A percentile compares a stretch with the other conserved stretches of the same genome.
Evolutionary conservation across 106 monocot genomes (phyloP).

Genomic region (Dendrobium catenatum): DNA sequence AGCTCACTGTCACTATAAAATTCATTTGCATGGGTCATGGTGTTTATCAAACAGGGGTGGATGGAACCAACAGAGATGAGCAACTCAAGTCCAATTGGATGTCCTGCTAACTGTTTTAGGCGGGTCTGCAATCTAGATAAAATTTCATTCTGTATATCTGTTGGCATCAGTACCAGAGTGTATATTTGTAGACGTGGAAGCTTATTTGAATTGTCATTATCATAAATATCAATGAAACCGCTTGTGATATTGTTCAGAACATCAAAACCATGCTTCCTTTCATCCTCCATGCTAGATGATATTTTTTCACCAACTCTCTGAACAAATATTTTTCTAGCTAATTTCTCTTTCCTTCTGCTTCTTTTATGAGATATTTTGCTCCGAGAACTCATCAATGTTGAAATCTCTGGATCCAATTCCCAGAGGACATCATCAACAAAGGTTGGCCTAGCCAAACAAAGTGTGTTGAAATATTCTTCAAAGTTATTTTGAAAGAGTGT

Average conservation of each 20-base stretch:
- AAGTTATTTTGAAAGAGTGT: constrained; percentile 83
- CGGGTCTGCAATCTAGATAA: constrained; percentile 35
- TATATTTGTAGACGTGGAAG: constrained; percentile 62
- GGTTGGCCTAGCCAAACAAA: constrained; percentile 58
- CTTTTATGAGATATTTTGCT: constrained; percentile 23
- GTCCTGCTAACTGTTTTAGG: constrained; percentile 17
- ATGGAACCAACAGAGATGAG: constrained; percentile 55
- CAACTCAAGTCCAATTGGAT: constrained; percentile 43
- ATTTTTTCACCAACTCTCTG: constrained; percentile 55
- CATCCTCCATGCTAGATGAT: constrained; percentile 34
- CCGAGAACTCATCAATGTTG: background rate
- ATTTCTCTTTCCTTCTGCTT: constrained; percentile 28
- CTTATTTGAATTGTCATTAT: constrained; percentile 18
- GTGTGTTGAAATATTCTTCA: constrained; percentile 73
- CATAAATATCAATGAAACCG: constrained; percentile 47
- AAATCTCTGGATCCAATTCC: constrained; percentile 21
- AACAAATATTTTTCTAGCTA: constrained; percentile 52
- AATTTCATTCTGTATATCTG: constrained; percentile 38
- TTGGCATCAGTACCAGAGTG: constrained; percentile 38
- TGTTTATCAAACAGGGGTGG: constrained; percentile 59
- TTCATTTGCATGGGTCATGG: constrained; percentile 26
- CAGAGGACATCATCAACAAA: constrained; percentile 39
- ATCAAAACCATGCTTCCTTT: constrained; percentile 39
- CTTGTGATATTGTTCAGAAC: constrained; percentile 37
- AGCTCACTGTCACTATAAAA: constrained; percentile 38